Evolutionary conservation across 345 rosid species (phyloP).

Genomic region (Boechera stricta): DNA sequence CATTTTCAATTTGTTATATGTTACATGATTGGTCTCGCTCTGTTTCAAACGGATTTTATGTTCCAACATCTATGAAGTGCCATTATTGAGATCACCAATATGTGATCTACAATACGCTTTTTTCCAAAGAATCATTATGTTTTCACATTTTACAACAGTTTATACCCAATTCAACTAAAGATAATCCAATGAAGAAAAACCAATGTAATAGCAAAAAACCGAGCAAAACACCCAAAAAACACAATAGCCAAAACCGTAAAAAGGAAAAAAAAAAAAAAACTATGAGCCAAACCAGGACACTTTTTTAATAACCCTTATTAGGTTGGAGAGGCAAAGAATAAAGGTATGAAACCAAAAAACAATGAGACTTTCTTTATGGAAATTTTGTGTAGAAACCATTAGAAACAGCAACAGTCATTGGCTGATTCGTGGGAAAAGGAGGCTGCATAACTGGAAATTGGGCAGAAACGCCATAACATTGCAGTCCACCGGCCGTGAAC

Average conservation of each 20-base stretch:
- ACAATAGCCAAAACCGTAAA: not conserved
- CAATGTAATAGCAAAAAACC: not conserved
- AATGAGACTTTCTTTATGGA: conserved; percentile 46
- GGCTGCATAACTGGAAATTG: conserved; percentile 59
- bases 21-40: not conserved
- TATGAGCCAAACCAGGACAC: not conserved
- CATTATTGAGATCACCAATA: not conserved
- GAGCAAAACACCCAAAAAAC: not conserved
- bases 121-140: conserved; percentile 2
- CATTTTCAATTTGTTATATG: no score
- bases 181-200: not conserved
- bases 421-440: conserved; percentile 49
- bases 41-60: not conserved
- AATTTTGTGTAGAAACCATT: conserved; percentile 55
- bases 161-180: not conserved
- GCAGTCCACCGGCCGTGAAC: conserved; percentile 50
- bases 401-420: conserved; percentile 51
- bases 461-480: conserved; percentile 49
- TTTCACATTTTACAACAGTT: conserved; percentile 1
- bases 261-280: not conserved
- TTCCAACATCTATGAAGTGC: not conserved
- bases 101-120: not conserved
- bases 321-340: conserved; percentile 33
- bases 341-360: conserved; percentile 1
- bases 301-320: not conserved